phyloP scores from a whole-genome alignment of 2,329 filamentous ascomycete species.

The Shiraia sp. region DNA sequence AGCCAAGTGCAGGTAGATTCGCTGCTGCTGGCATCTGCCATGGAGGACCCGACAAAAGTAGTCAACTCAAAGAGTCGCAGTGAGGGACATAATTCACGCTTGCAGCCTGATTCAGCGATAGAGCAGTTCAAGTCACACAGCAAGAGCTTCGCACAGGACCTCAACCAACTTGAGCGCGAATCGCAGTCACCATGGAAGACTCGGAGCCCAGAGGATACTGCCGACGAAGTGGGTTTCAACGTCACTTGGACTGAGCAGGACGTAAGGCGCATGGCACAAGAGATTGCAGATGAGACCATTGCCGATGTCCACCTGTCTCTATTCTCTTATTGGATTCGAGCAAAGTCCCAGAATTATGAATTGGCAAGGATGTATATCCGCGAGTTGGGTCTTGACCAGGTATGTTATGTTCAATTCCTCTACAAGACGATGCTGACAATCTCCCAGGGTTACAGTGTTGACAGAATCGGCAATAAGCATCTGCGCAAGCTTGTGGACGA shows the following conservation, averaged over 20 bases:
- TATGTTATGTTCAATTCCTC: slow-evolving; percentile 1
- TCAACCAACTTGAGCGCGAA: not conserved
- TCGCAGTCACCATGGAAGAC: too few species aligned
- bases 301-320: slow-evolving; percentile 27
- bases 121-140: not conserved
- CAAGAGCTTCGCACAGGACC: not conserved
- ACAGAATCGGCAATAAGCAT: slow-evolving; percentile 14
- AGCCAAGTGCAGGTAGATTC: too few species aligned
- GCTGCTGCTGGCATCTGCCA: too few species aligned
- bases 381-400: slow-evolving; percentile 33
- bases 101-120: too few species aligned
- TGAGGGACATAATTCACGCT: too few species aligned
- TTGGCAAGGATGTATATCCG: slow-evolving; percentile 29
- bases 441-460: slow-evolving; percentile 22
- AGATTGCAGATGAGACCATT: slow-evolving; percentile 30
- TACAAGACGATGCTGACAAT: not conserved
- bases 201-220: too few species aligned
- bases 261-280: slow-evolving; percentile 11
- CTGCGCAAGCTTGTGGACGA: slow-evolving; percentile 19
- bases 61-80: too few species aligned
- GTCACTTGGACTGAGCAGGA: slow-evolving; percentile 13
- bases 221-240: slow-evolving; percentile 6
- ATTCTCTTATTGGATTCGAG: slow-evolving; percentile 30
- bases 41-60: too few species aligned
- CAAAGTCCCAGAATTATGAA: slow-evolving; percentile 23